These are phyloP conservation scores for Leccinum obscurum DNA, from an alignment of 768 basidiomycete species.

Conservation along the genomic window DNA sequence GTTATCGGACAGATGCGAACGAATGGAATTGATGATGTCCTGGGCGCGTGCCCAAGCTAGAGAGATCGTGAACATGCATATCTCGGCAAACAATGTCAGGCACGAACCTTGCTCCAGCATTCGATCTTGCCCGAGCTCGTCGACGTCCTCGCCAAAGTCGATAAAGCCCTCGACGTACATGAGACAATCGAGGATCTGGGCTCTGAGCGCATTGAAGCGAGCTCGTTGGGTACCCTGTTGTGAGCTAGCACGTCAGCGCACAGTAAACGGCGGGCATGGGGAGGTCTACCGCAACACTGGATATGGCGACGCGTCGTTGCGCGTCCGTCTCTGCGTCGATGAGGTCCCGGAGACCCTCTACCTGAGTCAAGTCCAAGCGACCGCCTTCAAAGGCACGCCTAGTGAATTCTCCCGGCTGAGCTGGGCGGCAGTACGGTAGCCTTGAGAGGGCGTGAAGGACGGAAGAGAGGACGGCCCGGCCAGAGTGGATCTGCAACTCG, in stretches of 20 bases:
- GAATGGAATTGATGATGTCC: slow-evolving; percentile 51
- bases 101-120: slow-evolving; percentile 67
- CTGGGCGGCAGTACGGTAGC: slow-evolving; percentile 68
- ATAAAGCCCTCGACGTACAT: slow-evolving; percentile 86
- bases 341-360: slow-evolving; percentile 84
- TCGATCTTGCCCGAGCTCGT: slow-evolving; percentile 78
- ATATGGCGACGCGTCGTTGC: slow-evolving; percentile 73
- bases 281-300: slow-evolving; percentile 62
- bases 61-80: not conserved
- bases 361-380: slow-evolving; percentile 83
- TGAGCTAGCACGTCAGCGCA: not conserved
- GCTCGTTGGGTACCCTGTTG: slow-evolving; percentile 62
- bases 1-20: slow-evolving; percentile 61
- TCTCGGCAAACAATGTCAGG: not conserved
- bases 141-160: slow-evolving; percentile 86
- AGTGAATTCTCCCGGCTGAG: slow-evolving; percentile 88
- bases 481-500: slow-evolving; percentile 87
- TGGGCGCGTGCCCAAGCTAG: slow-evolving; percentile 55
- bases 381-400: slow-evolving; percentile 80
- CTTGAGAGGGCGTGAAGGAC: slow-evolving; percentile 62
- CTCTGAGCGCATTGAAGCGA: slow-evolving; percentile 63
- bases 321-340: slow-evolving; percentile 87
- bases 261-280: not conserved
- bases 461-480: slow-evolving; percentile 74
- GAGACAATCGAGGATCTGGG: slow-evolving; percentile 67